Base-by-base conservation (phyloP, 2,329 filamentous ascomycete species). In the Neospermospora avenae region DNA sequence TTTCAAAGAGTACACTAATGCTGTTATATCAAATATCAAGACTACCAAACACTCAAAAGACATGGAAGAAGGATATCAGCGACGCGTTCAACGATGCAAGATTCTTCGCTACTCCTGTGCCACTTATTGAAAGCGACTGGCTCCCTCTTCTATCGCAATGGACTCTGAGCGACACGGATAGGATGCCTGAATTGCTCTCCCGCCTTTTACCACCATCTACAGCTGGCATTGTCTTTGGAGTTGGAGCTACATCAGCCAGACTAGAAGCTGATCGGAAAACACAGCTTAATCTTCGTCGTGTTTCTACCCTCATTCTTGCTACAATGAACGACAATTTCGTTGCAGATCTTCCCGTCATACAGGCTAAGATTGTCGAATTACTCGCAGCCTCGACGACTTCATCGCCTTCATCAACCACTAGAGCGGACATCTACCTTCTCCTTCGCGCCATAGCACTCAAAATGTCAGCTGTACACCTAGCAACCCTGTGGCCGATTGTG, bases 151-250 rank as follows among this genome's bases (percentile, higher is more conserved):
- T 99, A 22, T 87, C 85, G 41, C 91, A 96, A 72, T 96, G 93
- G 90, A 83, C 86, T 3, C 77, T 93, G 14, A 84, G 84, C 16
- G 95, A 99, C 74, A 97, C 96, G 75, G 93, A 97, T 58, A 86
- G 90, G 49, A 83, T 99, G 76, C 79, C 87, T 0, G 95, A 99
- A 63, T 78, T 97, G 3, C 76, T 98, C 8, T 80, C 84, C 39
- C 88, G 91, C 20, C 83, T 99, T 63, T 87, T 87, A 5, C 84
- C 93, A 3, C 95, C 95, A 5, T 91, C 93, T 1, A 93, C 93
- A 14, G 95, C 96, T 0, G 95, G 95, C 8, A 96, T 99, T 67
- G 93, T 99, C 72, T 99, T 99, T 70, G 95, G 95, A n/a, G 95
- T 99, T 0, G 96, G 96, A 11, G 95, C 95, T 6, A 92, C 91